Evolutionary conservation across 176 grass and related monocot genomes (phyloP).

Genomic region (Sorghum bicolor): Sorghum_bicolor_NCBIv3 NC_012877.2:50347001-50347500

Average conservation of each 20-base stretch:
- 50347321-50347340: background rate
- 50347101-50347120: background rate
- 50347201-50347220: background rate
- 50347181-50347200: background rate
- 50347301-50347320: background rate
- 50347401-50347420: too few species aligned
- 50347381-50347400: too few species aligned
- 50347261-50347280: background rate
- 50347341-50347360: too few species aligned
- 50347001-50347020: background rate
- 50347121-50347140: background rate
- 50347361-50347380: too few species aligned
- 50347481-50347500: too few species aligned
- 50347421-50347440: too few species aligned
- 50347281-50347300: background rate
- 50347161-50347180: background rate
- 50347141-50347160: too few species aligned
- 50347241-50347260: background rate
- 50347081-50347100: conserved; percentile 12
- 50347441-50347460: too few species aligned
- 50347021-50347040: background rate
- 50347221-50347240: background rate
- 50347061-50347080: conserved; percentile 16
- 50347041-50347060: too few species aligned
- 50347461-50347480: too few species aligned